Conservation (phyloP, 352 stramenopile species). For the Thalassiosira exigua region DNA sequence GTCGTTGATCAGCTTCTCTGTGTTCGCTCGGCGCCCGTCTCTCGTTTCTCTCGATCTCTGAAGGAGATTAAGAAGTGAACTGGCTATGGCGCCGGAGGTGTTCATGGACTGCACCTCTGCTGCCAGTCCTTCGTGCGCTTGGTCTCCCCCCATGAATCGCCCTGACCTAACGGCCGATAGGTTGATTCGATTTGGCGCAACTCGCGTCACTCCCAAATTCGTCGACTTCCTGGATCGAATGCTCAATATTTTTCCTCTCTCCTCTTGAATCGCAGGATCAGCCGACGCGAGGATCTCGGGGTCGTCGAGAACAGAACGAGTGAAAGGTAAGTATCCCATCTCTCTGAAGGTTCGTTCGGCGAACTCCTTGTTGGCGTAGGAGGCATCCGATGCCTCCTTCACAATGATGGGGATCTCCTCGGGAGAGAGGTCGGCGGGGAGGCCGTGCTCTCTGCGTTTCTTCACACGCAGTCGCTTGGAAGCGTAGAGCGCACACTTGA, state of each 20-base stretch:
- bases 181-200: not conserved
- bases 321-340: not conserved
- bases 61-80: not conserved
- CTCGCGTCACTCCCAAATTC: not conserved
- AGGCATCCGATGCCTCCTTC: not conserved
- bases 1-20: not conserved
- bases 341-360: not conserved
- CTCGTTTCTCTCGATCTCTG: not conserved
- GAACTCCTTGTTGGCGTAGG: not conserved
- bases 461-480: not conserved
- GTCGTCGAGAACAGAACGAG: not conserved
- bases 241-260: not conserved
- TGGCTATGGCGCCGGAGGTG: not conserved
- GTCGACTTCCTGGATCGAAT: not conserved
- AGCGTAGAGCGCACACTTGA: conserved; percentile 2
- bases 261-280: not conserved
- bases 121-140: not conserved
- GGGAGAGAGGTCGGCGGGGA: not conserved
- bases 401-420: conserved; percentile 4
- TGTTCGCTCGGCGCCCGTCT: not conserved
- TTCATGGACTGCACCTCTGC: not conserved
- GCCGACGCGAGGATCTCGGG: not conserved
- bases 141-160: not conserved
- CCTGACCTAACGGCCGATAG: not conserved
- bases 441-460: not conserved